phyloP scores from a whole-genome alignment of 768 basidiomycete genomes.

The Phaeolepiota aurea region DNA sequence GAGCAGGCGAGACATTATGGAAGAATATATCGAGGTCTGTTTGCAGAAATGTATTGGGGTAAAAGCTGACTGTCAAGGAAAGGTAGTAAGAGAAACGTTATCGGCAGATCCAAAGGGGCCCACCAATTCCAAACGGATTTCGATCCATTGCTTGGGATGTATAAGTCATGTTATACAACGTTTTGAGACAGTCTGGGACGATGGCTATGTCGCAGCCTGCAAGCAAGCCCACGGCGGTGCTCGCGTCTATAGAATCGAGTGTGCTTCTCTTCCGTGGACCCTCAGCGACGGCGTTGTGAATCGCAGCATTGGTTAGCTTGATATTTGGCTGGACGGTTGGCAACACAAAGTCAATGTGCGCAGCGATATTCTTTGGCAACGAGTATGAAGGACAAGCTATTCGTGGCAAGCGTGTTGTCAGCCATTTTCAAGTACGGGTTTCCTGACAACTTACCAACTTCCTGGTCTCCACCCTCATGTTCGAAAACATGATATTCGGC shows the following conservation, averaged over 20 bases:
- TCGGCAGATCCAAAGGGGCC: slow-evolving; percentile 12
- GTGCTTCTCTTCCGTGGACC: slow-evolving; percentile 15
- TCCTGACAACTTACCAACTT: slow-evolving; percentile 28
- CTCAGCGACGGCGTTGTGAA: slow-evolving; percentile 5
- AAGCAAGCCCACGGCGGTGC: slow-evolving; percentile 13
- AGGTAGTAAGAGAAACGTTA: slow-evolving; percentile 24
- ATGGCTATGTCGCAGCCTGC: slow-evolving; percentile 21
- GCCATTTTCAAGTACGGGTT: neutral
- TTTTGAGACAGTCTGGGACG: slow-evolving; percentile 29
- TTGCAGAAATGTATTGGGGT: slow-evolving; percentile 37
- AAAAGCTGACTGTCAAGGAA: slow-evolving; percentile 37
- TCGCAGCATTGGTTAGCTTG: slow-evolving; percentile 16
- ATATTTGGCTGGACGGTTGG: slow-evolving; percentile 29
- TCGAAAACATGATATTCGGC: slow-evolving; percentile 35
- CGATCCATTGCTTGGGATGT: slow-evolving; percentile 17
- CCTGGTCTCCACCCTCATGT: slow-evolving; percentile 24
- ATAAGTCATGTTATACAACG: slow-evolving; percentile 26
- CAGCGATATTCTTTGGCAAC: slow-evolving; percentile 23
- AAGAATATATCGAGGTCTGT: slow-evolving; percentile 37
- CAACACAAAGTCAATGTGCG: slow-evolving; percentile 29
- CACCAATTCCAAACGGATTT: slow-evolving; percentile 33
- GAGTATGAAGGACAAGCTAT: slow-evolving; percentile 25
- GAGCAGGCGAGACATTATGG: slow-evolving; percentile 19
- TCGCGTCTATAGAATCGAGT: slow-evolving; percentile 15
- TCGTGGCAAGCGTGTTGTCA: neutral